phyloP scores from a whole-genome alignment of 2,329 filamentous ascomycete genomes.

The Claviceps africana region DNA sequence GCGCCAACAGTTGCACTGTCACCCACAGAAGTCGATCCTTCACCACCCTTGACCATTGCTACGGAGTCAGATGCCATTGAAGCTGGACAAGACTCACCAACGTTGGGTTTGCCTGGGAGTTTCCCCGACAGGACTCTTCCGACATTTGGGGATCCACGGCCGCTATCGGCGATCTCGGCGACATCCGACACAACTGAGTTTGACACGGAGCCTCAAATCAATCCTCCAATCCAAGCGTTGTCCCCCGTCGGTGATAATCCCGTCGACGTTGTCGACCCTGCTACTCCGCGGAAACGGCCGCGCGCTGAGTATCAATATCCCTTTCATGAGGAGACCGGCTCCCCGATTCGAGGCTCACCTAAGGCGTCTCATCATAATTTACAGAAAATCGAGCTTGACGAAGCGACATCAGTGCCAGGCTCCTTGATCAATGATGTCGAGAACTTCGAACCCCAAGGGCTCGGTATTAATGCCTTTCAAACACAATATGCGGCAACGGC shows the following conservation, averaged over 20 bases:
- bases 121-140: conserved; percentile 33
- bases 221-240: conserved; percentile 28
- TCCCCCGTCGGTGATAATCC: conserved; percentile 13
- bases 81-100: conserved; percentile 42
- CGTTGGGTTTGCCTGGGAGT: conserved; percentile 51
- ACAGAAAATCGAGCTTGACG: background rate
- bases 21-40: background rate
- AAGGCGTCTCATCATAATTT: background rate
- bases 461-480: conserved; percentile 8
- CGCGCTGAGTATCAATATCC: conserved; percentile 35
- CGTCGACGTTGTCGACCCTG: conserved; percentile 15
- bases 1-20: background rate
- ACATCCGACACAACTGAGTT: conserved; percentile 54
- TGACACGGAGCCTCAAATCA: conserved; percentile 56
- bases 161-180: conserved; percentile 44
- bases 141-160: conserved; percentile 31
- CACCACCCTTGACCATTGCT: conserved; percentile 2
- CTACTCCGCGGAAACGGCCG: conserved; percentile 16
- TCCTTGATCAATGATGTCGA: background rate
- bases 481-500: conserved; percentile 32
- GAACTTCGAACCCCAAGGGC: background rate
- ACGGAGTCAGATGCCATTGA: background rate
- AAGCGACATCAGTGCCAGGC: background rate
- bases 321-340: conserved; percentile 30
- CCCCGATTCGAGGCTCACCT: background rate